Base-by-base conservation (phyloP, 2,329 filamentous ascomycete genomes). In the Tolypocladium nubicola region DNA sequence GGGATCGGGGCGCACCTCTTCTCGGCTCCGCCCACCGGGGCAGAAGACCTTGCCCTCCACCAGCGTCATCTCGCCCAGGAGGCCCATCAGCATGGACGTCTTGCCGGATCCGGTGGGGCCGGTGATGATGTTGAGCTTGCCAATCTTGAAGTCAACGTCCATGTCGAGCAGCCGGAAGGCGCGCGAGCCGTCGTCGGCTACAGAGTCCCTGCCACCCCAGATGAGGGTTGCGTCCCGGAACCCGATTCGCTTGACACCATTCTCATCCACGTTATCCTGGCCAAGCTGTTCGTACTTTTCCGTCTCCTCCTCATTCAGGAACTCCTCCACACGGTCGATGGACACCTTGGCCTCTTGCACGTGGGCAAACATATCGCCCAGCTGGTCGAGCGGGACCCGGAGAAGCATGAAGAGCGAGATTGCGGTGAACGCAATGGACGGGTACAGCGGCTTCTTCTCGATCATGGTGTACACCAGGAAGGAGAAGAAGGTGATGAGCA, bases 341-440 rank as follows among this genome's bases (percentile, higher is more conserved):
- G 94, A 99, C 23, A 99, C 93, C 75, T 96, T 96, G 30, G 92
- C 90, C 73, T 99, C 94, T 74, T 97, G 91, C 4, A 99, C 92
- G 73, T 97, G 94, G 13, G 94, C 94, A 67, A 97, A 88, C 94
- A 99, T 99, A 72, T 99, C 94, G 54, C 94, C 94, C 56, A 99
- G 81, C 73, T 97, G 93, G 70, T 99, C 94, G 52, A 99, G 78
- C 5, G 94, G 94, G 56, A 97, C 89, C 53, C 94, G 87, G 16
- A 99, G 84, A 45, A 99, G 84, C 69, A 92, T 92, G 71, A 99
- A 99, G 62, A 99, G 85, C 0, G 94, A 97, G 56, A 99, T 86
- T 41, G 94, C 91, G 2, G 94, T 97, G 73, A 99, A 99, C 4
- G 94, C 94, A 60, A 97, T 81, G 0, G 94, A 97, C 0, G 94